These are phyloP conservation scores for Silene coronaria DNA, from an alignment of 179 eudicot species.

Conservation along the genomic window DNA sequence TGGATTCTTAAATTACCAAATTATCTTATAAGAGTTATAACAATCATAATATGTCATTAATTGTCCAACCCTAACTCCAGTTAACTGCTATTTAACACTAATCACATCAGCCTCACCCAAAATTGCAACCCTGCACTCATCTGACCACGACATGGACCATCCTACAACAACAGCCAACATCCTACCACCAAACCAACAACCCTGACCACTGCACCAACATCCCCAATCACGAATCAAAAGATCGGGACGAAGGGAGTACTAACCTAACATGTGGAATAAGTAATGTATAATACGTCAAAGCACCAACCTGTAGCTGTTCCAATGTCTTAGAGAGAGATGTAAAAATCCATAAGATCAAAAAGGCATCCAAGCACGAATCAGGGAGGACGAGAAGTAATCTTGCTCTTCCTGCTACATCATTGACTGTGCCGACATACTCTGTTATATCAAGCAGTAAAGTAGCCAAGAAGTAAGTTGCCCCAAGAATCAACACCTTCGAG, in stretches of 20 bases:
- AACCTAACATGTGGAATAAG: background rate
- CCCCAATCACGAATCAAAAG: no score
- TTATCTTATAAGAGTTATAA: no score
- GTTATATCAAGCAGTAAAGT: conserved; percentile 79
- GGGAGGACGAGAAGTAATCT: conserved; percentile 82
- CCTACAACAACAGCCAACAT: no score
- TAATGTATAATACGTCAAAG: background rate
- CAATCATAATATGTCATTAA: no score
- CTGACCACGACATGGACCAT: no score
- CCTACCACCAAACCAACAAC: no score
- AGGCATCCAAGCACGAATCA: conserved; percentile 79
- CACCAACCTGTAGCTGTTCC: conserved; percentile 84
- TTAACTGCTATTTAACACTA: no score
- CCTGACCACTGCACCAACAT: no score
- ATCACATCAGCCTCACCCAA: no score
- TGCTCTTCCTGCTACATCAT: conserved; percentile 87
- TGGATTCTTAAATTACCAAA: no score
- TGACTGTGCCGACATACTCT: conserved; percentile 85
- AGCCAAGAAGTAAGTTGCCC: conserved; percentile 76
- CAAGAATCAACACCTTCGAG: conserved; percentile 81
- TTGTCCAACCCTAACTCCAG: no score
- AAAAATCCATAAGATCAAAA: conserved; percentile 86
- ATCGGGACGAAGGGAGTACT: background rate
- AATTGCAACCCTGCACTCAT: no score
- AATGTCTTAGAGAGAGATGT: conserved; percentile 93